Evolutionary conservation across 2,329 filamentous ascomycete species (phyloP).

Genomic region (Emericellopsis atlantica): DNA sequence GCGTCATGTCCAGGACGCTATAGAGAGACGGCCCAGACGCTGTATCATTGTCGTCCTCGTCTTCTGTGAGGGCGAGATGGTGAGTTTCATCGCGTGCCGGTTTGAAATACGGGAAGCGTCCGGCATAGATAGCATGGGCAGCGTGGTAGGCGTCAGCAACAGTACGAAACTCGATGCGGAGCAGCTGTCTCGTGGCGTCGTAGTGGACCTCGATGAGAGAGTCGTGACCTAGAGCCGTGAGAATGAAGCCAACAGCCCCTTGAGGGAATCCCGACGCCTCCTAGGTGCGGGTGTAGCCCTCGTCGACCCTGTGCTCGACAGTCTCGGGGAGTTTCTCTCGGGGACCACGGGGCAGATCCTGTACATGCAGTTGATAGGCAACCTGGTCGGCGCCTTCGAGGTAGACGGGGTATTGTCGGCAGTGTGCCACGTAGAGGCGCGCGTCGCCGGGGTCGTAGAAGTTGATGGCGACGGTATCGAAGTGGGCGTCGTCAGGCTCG

Average conservation of each 20-base stretch:
- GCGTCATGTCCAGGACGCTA: no score
- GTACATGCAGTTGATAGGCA: no score
- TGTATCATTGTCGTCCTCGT: no score
- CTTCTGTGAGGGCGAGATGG: no score
- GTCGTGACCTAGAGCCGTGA: conserved; percentile 1
- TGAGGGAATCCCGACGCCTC: background rate
- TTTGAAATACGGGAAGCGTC: background rate
- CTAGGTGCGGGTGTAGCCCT: background rate
- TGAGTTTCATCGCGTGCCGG: background rate
- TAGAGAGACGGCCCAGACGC: no score
- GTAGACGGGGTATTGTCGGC: no score
- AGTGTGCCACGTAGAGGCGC: no score
- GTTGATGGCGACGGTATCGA: no score
- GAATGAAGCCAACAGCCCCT: background rate
- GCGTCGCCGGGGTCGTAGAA: no score
- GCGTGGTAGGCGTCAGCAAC: background rate
- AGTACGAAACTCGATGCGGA: conserved; percentile 1
- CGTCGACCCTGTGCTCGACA: background rate
- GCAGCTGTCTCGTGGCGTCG: background rate
- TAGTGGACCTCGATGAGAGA: conserved; percentile 5
- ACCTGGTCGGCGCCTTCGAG: no score
- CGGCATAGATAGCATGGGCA: background rate
- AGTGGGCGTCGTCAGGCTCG: no score
- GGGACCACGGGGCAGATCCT: no score
- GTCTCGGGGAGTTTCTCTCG: background rate